Percentiles rank a stretch among this genome's conserved stretches.
Conservation (phyloP, 441 rosid genomes). For the Erysimum cheiri region DNA sequence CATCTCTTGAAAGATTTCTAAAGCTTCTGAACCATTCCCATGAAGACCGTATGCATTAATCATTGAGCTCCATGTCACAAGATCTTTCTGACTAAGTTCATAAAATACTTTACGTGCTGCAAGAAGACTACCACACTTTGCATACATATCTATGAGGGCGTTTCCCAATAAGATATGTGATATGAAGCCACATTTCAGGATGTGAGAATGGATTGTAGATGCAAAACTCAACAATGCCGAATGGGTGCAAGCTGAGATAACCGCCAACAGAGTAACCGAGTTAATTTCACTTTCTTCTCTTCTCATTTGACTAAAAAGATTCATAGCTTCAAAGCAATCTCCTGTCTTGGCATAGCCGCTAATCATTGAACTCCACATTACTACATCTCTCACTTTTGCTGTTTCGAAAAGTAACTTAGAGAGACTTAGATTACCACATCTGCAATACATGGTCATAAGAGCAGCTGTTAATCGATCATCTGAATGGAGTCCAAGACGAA, state of each 20-base stretch:
- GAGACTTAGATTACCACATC: constrained; percentile 39
- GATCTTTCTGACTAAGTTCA: constrained; percentile 52
- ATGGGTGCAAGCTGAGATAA: constrained; percentile 55
- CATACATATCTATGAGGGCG: constrained; percentile 63
- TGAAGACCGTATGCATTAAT: constrained; percentile 57
- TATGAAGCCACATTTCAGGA: constrained; percentile 50
- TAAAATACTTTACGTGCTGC: constrained; percentile 49
- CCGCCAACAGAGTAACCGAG: constrained; percentile 57
- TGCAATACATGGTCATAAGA: constrained; percentile 52
- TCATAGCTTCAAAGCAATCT: constrained; percentile 47
- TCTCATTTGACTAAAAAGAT: constrained; percentile 52
- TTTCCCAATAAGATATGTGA: constrained; percentile 46
- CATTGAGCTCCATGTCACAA: constrained; percentile 61
- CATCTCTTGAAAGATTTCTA: constrained; percentile 48
- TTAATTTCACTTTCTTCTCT: constrained; percentile 51
- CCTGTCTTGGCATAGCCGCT: constrained; percentile 49
- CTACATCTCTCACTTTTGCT: constrained; percentile 55
- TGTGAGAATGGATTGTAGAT: constrained; percentile 49
- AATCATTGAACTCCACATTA: constrained; percentile 62
- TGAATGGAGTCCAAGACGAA: constrained; percentile 46
- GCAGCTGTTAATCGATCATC: constrained; percentile 49
- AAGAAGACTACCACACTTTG: constrained; percentile 57
- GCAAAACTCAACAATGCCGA: constrained; percentile 46
- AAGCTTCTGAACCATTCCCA: constrained; percentile 54
- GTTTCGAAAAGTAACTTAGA: constrained; percentile 51